Conservation (phyloP, 257 asterid species). For the Fraxinus quadrangulata region DNA sequence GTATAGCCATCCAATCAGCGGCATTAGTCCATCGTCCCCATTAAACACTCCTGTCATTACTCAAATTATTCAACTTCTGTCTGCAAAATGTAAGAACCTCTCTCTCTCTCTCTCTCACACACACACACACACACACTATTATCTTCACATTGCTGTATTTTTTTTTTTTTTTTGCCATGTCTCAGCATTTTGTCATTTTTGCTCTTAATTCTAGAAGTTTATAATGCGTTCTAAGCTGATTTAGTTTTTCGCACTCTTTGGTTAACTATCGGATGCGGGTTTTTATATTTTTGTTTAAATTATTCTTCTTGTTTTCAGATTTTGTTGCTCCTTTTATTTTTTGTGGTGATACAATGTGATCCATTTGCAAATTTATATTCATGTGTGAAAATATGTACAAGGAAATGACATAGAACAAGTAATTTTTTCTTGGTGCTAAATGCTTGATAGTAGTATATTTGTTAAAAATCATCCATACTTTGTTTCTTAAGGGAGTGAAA, state of each 20-base stretch:
- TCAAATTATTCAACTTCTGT: neutral
- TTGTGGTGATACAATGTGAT: neutral
- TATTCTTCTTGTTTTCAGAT: neutral
- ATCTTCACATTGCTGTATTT: neutral
- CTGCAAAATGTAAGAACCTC: neutral
- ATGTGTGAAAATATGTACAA: neutral
- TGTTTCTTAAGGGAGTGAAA: neutral
- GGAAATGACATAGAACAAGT: neutral
- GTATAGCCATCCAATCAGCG: constrained; percentile 35
- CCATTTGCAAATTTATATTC: neutral
- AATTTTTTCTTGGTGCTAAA: neutral
- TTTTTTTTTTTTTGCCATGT: neutral
- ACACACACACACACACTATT: constrained; percentile 6
- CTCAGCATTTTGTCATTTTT: neutral
- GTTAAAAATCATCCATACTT: neutral
- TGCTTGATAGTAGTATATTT: neutral
- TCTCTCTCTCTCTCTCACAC: constrained; percentile 1
- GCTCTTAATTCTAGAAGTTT: neutral
- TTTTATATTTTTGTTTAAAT: neutral
- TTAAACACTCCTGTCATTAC: constrained; percentile 1
- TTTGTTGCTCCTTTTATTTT: neutral
- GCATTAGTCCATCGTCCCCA: constrained; percentile 1
- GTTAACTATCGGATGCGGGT: neutral
- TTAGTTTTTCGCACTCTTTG: neutral
- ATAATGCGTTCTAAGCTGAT: neutral